These are phyloP conservation scores for Mallotus repandus DNA, from an alignment of 441 rosid genomes.

Conservation along the genomic window DNA sequence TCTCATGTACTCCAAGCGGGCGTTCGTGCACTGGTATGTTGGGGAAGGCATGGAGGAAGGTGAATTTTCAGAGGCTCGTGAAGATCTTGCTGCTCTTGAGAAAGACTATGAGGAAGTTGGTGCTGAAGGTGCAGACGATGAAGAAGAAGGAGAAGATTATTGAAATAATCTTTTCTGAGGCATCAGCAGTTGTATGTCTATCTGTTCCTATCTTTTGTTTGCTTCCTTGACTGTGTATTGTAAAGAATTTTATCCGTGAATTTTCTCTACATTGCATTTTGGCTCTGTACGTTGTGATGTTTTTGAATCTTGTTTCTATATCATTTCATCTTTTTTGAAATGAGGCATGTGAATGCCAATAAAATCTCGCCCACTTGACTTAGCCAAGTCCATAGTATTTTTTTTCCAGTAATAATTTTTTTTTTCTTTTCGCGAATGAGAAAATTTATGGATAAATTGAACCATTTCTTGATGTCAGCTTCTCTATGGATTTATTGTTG, in stretches of 20 bases:
- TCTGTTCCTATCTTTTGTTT: conserved; percentile 5
- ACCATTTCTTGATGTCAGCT: background rate
- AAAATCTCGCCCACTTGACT: background rate
- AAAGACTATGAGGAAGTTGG: conserved; percentile 88
- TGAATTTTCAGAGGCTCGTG: conserved; percentile 90
- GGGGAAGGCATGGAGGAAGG: conserved; percentile 98
- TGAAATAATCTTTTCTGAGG: conserved; percentile 25
- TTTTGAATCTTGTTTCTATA: conserved; percentile 16
- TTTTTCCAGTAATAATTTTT: too few relatives aligned
- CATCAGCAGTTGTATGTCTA: conserved; percentile 19
- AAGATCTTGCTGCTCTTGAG: conserved; percentile 88
- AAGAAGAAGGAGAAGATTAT: conserved; percentile 57
- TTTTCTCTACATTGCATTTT: conserved; percentile 17
- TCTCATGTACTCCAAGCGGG: conserved; percentile 84
- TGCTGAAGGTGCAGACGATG: conserved; percentile 65
- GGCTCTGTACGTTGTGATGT: conserved; percentile 20
- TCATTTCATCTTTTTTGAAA: conserved; percentile 13
- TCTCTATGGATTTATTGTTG: background rate
- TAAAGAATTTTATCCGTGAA: conserved; percentile 15
- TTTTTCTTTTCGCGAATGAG: too few relatives aligned
- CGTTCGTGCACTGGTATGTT: conserved; percentile 92
- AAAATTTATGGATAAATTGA: background rate
- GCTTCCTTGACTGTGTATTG: conserved; percentile 16
- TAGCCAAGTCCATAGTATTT: too few relatives aligned
- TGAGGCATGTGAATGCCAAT: conserved; percentile 24